Conservation (phyloP, 2,329 filamentous ascomycete species). For the Pseudogymnoascus sp. region DNA sequence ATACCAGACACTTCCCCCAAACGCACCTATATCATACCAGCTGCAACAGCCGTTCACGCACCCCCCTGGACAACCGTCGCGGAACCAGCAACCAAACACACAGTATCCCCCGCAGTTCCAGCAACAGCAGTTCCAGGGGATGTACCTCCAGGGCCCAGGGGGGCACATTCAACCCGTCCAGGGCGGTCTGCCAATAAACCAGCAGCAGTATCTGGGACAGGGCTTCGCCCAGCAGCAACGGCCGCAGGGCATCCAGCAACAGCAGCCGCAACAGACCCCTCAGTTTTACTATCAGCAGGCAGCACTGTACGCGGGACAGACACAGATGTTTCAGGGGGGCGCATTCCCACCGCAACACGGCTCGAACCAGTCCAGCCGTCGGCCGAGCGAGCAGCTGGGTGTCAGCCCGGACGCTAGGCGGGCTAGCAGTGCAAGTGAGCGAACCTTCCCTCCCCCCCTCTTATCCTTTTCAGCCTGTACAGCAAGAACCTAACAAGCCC, state of each 20-base stretch:
- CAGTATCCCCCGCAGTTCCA: not conserved
- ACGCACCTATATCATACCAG: not conserved
- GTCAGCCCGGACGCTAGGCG: slow-evolving; percentile 11
- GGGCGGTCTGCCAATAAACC: not conserved
- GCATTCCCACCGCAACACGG: not conserved
- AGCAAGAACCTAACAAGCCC: not conserved
- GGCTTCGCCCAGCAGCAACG: not conserved
- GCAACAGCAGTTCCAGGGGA: not conserved
- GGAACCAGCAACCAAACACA: not conserved
- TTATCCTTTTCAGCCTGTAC: slow-evolving; percentile 10
- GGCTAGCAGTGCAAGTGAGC: slow-evolving; percentile 25
- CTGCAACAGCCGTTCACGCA: not conserved
- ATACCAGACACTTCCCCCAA: not conserved
- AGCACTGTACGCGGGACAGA: not conserved
- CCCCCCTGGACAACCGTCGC: not conserved
- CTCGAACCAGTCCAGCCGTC: slow-evolving; percentile 10
- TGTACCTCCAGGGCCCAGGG: not conserved
- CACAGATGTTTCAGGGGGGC: not conserved
- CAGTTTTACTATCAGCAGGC: slow-evolving; percentile 6
- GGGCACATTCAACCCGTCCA: not conserved
- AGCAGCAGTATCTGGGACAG: not conserved
- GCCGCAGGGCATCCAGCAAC: not conserved
- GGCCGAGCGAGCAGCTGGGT: slow-evolving; percentile 15
- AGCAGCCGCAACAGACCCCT: too few relatives aligned
- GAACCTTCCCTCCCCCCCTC: not conserved